phyloP scores from a whole-genome alignment of 345 rosid species.

The Carallia pectinifolia region DNA sequence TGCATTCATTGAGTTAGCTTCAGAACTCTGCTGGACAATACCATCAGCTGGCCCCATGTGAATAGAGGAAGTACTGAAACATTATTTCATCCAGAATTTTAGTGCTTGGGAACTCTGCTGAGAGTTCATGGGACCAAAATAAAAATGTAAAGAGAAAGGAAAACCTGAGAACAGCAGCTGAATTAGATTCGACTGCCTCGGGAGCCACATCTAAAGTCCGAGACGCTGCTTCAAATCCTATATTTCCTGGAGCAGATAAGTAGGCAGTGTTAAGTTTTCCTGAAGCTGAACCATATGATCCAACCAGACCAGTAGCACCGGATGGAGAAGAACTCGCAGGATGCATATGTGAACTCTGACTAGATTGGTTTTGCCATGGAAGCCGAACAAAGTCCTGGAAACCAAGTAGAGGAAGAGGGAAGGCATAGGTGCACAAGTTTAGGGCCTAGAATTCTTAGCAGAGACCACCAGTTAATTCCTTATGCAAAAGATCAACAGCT shows the following conservation, averaged over 20 bases:
- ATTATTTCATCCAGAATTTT: constrained; percentile 6
- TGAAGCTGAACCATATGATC: constrained; percentile 47
- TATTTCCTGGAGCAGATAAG: constrained; percentile 44
- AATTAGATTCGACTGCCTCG: constrained; percentile 54
- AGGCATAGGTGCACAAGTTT: not conserved
- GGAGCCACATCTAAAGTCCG: constrained; percentile 57
- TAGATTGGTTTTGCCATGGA: constrained; percentile 94
- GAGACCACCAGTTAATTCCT: constrained; percentile 1
- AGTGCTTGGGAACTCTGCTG: too few species aligned
- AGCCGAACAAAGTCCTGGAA: constrained; percentile 92
- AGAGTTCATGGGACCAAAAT: not conserved
- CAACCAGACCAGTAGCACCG: constrained; percentile 42
- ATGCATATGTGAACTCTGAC: constrained; percentile 54
- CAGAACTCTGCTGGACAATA: constrained; percentile 43
- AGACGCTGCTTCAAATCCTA: constrained; percentile 54
- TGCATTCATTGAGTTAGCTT: constrained; percentile 42
- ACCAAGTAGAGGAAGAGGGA: not conserved
- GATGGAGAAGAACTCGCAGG: constrained; percentile 58
- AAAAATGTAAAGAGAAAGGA: constrained; percentile 1
- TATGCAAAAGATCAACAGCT: constrained; percentile 12
- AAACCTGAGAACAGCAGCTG: constrained; percentile 61
- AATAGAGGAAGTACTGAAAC: constrained; percentile 51
- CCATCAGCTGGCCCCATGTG: constrained; percentile 52
- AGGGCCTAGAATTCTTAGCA: constrained; percentile 16
- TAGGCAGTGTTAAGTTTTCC: constrained; percentile 54